Base-by-base conservation (phyloP, 1,139 yeast species). In the Pichia sp. region DNA sequence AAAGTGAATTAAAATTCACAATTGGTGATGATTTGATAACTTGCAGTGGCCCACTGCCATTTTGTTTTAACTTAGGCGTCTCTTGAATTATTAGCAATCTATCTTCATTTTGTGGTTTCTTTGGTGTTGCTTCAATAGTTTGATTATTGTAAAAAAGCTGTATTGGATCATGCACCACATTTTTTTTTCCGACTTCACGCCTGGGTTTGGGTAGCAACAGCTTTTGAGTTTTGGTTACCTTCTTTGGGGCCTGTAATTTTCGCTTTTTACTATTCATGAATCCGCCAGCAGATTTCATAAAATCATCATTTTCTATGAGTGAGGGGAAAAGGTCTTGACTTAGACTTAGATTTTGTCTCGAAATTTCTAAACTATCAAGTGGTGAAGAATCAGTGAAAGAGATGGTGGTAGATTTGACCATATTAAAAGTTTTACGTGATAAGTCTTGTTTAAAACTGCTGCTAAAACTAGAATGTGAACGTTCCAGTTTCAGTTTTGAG, bases 351-450 rank as follows among this genome's bases (percentile, higher is more conserved):
- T n/a, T 27, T 22, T 32, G 25, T 10, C 16, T 16, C 16, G 16
- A 16, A 16, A 16, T 16, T 16, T 16, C 16, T 16, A 16, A 16
- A 16, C 16, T 16, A 16, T 16, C 16, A 16, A 16, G 16, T 16
- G 16, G 16, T 16, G 16, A 16, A 16, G 16, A 16, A 16, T 16
- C 16, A 16, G 16, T 16, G 16, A 16, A 16, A 16, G 16, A 16
- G 16, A 16, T 16, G 16, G 16, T 20, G 1, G 56, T 46, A 4
- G 52, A 50, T 34, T 52, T 54, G 3, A 52, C 48, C 64, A 62
- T 61, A 35, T 58, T 60, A 43, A 62, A 60, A 6, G 62, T 57
- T 42, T 60, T 61, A 37, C 52, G 55, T 4, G 59, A 57, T 20
- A 58, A 39, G 35, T 57, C 60, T 7, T 43, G 38, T n/a, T 47